Evolutionary conservation across 2,329 filamentous ascomycete species (phyloP).

Genomic region (Cordyceps cateniannulata): DNA sequence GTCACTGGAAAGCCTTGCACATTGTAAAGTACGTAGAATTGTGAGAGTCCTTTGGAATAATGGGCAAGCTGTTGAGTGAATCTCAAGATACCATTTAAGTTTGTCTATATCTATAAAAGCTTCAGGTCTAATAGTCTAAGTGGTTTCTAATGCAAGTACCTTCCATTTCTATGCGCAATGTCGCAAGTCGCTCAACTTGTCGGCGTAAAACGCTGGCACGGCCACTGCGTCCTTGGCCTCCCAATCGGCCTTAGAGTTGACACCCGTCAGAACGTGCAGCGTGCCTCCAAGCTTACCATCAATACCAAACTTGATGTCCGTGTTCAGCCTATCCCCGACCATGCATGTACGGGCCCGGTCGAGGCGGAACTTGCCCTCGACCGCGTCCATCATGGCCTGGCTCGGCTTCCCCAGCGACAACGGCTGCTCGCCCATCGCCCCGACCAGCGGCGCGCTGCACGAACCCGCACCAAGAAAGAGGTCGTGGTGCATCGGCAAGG

Average conservation of each 20-base stretch:
- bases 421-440: conserved; percentile 64
- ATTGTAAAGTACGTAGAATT: not conserved
- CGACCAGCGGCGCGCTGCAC: conserved; percentile 68
- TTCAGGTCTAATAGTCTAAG: conserved; percentile 1
- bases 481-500: conserved; percentile 71
- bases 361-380: conserved; percentile 91
- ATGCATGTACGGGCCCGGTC: conserved; percentile 83
- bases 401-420: conserved; percentile 86
- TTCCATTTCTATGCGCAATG: conserved; percentile 16
- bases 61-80: not conserved
- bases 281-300: conserved; percentile 88
- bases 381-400: conserved; percentile 98
- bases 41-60: not conserved
- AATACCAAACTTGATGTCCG: conserved; percentile 92
- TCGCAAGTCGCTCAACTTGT: conserved; percentile 72
- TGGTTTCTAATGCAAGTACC: not conserved
- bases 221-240: conserved; percentile 60
- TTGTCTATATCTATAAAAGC: not conserved
- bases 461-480: conserved; percentile 91
- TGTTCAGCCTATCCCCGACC: conserved; percentile 90
- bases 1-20: too few relatives aligned
- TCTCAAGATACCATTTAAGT: too few relatives aligned
- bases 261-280: conserved; percentile 83
- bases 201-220: conserved; percentile 76
- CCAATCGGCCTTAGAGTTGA: conserved; percentile 79